Percentiles rank a stretch among this genome's conserved stretches.
Conservation (phyloP, 2,329 filamentous ascomycete genomes). For the Claviceps lovelessii region DNA sequence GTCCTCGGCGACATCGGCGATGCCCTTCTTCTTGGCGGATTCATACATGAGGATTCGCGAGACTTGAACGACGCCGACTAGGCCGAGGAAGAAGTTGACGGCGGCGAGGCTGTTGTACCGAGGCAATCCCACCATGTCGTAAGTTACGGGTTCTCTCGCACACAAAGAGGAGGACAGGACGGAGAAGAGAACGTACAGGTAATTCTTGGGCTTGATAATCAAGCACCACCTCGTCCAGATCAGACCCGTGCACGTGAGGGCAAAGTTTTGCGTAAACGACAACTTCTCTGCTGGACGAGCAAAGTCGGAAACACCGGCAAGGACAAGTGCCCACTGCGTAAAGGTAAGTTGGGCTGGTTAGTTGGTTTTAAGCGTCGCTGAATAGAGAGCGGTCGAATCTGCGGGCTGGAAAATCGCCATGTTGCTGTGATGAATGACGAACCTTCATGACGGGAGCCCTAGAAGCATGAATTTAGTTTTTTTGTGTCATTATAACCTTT, state of each 20-base stretch:
- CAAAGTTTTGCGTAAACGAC: slow-evolving; percentile 81
- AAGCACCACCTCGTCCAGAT: slow-evolving; percentile 99
- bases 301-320: slow-evolving; percentile 86
- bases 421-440: slow-evolving; percentile 8
- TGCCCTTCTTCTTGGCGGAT: slow-evolving; percentile 40
- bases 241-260: slow-evolving; percentile 75
- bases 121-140: neutral
- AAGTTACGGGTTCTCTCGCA: too few species aligned
- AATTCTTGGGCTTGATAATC: slow-evolving; percentile 87
- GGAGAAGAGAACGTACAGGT: slow-evolving; percentile 46
- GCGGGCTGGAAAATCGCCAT: neutral
- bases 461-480: slow-evolving; percentile 2
- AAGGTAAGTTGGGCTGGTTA: neutral
- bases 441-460: slow-evolving; percentile 89
- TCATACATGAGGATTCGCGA: slow-evolving; percentile 59
- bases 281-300: slow-evolving; percentile 82
- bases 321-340: slow-evolving; percentile 73
- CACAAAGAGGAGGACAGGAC: too few species aligned
- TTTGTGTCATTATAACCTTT: neutral
- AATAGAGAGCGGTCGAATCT: neutral
- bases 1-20: slow-evolving; percentile 22
- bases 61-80: slow-evolving; percentile 73
- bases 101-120: slow-evolving; percentile 59
- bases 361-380: slow-evolving; percentile 4
- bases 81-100: slow-evolving; percentile 95